Conservation (phyloP, 768 basidiomycete species). For the Myochromella boudieri region DNA sequence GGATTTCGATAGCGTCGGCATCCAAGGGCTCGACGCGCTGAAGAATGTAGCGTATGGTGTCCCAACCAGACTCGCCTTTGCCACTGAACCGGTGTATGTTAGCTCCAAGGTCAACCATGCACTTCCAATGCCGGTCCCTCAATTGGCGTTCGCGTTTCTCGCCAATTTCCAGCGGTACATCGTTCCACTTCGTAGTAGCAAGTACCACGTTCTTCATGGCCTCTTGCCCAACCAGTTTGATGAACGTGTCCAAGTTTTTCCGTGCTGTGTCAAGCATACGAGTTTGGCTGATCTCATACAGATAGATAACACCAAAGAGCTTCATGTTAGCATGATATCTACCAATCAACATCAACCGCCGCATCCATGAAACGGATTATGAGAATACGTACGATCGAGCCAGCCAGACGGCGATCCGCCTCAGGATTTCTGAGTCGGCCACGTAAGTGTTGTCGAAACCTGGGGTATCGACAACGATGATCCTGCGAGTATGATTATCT, state of each 20-base stretch:
- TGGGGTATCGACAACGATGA: constrained; percentile 15
- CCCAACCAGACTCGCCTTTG: constrained; percentile 12
- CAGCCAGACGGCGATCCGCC: constrained; percentile 11
- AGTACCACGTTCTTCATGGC: constrained; percentile 16
- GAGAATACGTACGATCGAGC: constrained; percentile 11
- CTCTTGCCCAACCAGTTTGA: constrained; percentile 14
- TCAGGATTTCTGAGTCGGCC: constrained; percentile 13
- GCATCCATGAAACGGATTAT: not conserved
- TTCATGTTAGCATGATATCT: constrained; percentile 15
- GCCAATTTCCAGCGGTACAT: constrained; percentile 10
- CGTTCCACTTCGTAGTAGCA: constrained; percentile 16
- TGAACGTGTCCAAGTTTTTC: constrained; percentile 20
- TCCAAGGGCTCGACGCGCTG: not conserved
- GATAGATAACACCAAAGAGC: constrained; percentile 17
- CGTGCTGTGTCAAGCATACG: constrained; percentile 19
- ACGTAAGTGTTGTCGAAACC: constrained; percentile 14
- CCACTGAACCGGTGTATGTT: constrained; percentile 6
- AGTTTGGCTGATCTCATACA: constrained; percentile 21
- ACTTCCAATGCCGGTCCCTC: constrained; percentile 3
- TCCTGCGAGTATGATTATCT: constrained; percentile 4
- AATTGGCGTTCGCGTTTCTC: constrained; percentile 11
- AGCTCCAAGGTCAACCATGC: not conserved
- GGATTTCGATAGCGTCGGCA: constrained; percentile 16
- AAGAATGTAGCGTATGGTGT: constrained; percentile 12
- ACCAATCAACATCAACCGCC: not conserved